Evolutionary conservation across 768 basidiomycete species (phyloP), one percentile per base, ranked within the genome.

Genomic region (Xanthoconium purpureum): DNA sequence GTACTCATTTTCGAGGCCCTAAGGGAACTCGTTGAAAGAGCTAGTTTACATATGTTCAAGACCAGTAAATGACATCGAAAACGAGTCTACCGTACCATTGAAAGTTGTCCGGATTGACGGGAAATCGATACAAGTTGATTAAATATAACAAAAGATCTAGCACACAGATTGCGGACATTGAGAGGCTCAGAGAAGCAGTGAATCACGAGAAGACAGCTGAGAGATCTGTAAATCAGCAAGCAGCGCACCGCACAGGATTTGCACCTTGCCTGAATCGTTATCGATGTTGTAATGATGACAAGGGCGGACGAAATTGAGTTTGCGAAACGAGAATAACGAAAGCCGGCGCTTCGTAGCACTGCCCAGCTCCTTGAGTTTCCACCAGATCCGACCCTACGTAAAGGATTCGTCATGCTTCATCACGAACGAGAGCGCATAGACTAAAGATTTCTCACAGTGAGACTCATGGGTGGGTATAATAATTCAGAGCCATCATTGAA

Each of bases 261-360:
- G 8, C 6, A 59, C 70, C 24, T 52, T 30, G 50, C 70, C 68
- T 54, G 70, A 55, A 47, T 70, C 70, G 17, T 61, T 33, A 5
- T 65, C 60, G 12, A 50, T 24, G 8, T 42, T 51, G 37, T 57
- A 55, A 28, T 66, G 63, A 28, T 66, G 63, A 35, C 70, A 61
- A 30, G 70, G 68, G 29, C 56, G 65, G 15, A 43, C n/a, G 42
- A 56, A 49, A 14, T 24, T 36, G 5, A 60, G 32, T 24, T 55
- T 63, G 33, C 52, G 63, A 40, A 57, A 58, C 9, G 63, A 61
- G 47, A 61, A 50, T 6, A 49, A 52, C 17, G 54, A 58, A 39
- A 63, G 50, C 35, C 47, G 66, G 47, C 54, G 60, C 50, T 57
- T 70, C 14, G 56, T 42, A 32, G 51, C 53, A 6, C 43, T 42